Percentiles rank a stretch among this genome's conserved stretches.
phyloP scores from a whole-genome alignment of 495 filamentous ascomycete species.

The Penicillium desertorum region DNA sequence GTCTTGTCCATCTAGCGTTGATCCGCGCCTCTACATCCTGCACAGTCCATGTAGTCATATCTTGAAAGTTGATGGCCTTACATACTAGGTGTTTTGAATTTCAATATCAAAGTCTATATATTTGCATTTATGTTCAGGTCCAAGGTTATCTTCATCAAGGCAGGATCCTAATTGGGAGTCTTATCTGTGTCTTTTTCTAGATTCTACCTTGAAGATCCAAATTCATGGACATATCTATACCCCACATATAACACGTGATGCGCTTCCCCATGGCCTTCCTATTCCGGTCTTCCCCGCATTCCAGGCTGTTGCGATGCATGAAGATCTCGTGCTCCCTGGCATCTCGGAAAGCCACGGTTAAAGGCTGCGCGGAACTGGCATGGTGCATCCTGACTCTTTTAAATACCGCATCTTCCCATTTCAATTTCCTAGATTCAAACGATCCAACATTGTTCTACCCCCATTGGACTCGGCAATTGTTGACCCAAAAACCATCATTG shows the following conservation, averaged over 20 bases:
- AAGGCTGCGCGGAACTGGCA: slow-evolving; percentile 12
- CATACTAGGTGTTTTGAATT: slow-evolving; percentile 5
- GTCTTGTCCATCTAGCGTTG: slow-evolving; percentile 9
- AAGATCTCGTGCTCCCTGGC: neutral
- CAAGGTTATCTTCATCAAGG: neutral
- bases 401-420: slow-evolving; percentile 3
- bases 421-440: neutral
- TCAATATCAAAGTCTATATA: neutral
- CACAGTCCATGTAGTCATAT: slow-evolving; percentile 19
- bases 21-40: slow-evolving; percentile 13
- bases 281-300: slow-evolving; percentile 14
- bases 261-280: slow-evolving; percentile 13
- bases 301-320: neutral
- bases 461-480: slow-evolving; percentile 6
- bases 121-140: neutral
- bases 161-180: neutral
- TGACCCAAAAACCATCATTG: neutral
- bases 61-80: slow-evolving; percentile 6
- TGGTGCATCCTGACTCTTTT: slow-evolving; percentile 4
- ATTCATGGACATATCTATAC: neutral
- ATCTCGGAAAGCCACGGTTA: slow-evolving; percentile 26
- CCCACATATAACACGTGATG: slow-evolving; percentile 12
- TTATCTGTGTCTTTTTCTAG: neutral
- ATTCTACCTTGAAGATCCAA: neutral
- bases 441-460: neutral